phyloP scores from a whole-genome alignment of 2,329 filamentous ascomycete species.

The Xylariaceae sp. region DNA sequence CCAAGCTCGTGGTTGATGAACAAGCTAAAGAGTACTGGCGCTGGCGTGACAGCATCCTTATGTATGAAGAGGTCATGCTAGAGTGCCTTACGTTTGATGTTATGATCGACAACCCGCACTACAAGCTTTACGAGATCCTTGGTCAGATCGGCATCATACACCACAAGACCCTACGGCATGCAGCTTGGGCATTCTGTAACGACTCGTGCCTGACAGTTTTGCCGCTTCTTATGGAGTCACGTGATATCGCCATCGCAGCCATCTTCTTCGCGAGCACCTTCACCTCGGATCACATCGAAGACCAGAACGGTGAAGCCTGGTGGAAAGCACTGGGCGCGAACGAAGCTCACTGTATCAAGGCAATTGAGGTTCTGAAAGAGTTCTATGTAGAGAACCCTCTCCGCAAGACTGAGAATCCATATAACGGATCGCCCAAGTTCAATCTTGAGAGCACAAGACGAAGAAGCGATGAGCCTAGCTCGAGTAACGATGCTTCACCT shows the following conservation, averaged over 20 bases:
- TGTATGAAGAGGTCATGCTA: slow-evolving; percentile 87
- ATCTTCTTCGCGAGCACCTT: slow-evolving; percentile 82
- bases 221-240: slow-evolving; percentile 72
- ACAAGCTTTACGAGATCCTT: slow-evolving; percentile 75
- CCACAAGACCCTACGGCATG: slow-evolving; percentile 76
- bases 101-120: slow-evolving; percentile 83
- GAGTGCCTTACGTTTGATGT: slow-evolving; percentile 92
- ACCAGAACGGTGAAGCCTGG: slow-evolving; percentile 73
- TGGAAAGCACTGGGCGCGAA: slow-evolving; percentile 75
- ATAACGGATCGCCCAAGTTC: slow-evolving; percentile 49
- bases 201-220: slow-evolving; percentile 81
- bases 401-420: slow-evolving; percentile 50
- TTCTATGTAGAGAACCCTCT: slow-evolving; percentile 62
- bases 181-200: slow-evolving; percentile 90
- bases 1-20: slow-evolving; percentile 81
- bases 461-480: slow-evolving; percentile 40
- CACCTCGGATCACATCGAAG: slow-evolving; percentile 68
- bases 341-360: slow-evolving; percentile 62
- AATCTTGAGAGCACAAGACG: slow-evolving; percentile 52
- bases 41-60: slow-evolving; percentile 90
- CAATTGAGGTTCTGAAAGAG: slow-evolving; percentile 70
- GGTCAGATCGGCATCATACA: slow-evolving; percentile 67
- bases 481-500: slow-evolving; percentile 47
- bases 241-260: slow-evolving; percentile 76
- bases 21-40: slow-evolving; percentile 98